Percentiles rank a stretch among this genome's conserved stretches.
Conservation (phyloP, 345 rosid genomes). For the Bretschneidera sinensis region DNA sequence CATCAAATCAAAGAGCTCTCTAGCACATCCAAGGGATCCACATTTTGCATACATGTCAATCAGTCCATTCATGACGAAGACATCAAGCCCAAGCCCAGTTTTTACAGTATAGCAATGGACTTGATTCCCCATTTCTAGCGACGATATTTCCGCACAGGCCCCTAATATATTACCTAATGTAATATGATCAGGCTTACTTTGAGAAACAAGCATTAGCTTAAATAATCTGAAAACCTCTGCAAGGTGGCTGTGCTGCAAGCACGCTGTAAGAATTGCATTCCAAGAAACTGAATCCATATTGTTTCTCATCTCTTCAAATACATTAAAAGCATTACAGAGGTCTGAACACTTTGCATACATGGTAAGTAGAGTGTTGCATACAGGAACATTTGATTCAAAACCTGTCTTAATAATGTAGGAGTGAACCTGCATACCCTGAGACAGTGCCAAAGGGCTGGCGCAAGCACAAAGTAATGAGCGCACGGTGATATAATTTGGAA, state of each 20-base stretch:
- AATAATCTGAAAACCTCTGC: conserved; percentile 52
- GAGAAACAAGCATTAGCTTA: conserved; percentile 44
- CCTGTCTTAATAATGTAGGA: conserved; percentile 45
- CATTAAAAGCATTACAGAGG: conserved; percentile 33
- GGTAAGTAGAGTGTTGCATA: conserved; percentile 48
- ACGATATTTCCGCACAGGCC: conserved; percentile 61
- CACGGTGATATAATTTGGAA: conserved; percentile 42
- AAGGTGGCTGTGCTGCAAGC: conserved; percentile 48
- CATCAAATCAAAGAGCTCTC: conserved; percentile 44
- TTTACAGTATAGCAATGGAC: conserved; percentile 49
- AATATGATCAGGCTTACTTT: conserved; percentile 45
- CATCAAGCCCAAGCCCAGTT: conserved; percentile 42
- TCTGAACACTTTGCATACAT: conserved; percentile 53
- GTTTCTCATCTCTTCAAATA: conserved; percentile 49
- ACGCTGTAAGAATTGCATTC: conserved; percentile 68
- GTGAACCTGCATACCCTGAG: conserved; percentile 51
- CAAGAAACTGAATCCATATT: conserved; percentile 56
- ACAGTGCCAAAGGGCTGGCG: conserved; percentile 22
- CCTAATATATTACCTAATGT: conserved; percentile 43
- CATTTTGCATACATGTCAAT: conserved; percentile 76
- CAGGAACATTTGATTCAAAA: conserved; percentile 30
- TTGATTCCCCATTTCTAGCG: conserved; percentile 63
- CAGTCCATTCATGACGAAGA: conserved; percentile 46
- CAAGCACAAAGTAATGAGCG: conserved; percentile 48
- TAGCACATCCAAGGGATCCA: conserved; percentile 53